phyloP scores from a whole-genome alignment of 148 eudicot species.

The Beta vulgaris region DNA sequence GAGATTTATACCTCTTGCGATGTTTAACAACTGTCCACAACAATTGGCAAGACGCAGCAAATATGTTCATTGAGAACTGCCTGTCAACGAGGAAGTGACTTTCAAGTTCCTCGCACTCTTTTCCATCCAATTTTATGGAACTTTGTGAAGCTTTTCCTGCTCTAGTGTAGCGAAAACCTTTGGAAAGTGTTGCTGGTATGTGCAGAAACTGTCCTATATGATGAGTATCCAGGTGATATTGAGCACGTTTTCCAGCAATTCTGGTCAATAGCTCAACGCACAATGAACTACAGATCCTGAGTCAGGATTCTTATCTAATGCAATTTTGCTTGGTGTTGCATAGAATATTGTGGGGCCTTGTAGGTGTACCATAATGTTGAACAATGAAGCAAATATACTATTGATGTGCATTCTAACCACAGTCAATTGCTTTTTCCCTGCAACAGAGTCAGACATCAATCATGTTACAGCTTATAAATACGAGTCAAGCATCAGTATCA shows the following conservation, averaged over 20 bases:
- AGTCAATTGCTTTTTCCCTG: conserved; percentile 61
- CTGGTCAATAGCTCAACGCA: conserved; percentile 69
- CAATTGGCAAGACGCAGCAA: conserved; percentile 76
- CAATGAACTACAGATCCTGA: conserved; percentile 77
- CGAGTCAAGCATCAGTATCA: not conserved
- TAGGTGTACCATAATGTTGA: conserved; percentile 74
- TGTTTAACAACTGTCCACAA: conserved; percentile 76
- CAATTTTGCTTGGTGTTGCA: conserved; percentile 16
- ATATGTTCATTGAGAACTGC: conserved; percentile 52
- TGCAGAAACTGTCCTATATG: conserved; percentile 62
- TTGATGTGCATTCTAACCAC: conserved; percentile 55
- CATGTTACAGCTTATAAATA: not conserved
- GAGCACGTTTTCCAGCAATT: conserved; percentile 62
- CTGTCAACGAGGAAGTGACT: conserved; percentile 43
- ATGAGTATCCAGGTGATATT: conserved; percentile 52
- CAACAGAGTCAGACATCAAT: conserved; percentile 30
- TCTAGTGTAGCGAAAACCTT: conserved; percentile 44
- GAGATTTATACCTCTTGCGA: conserved; percentile 55
- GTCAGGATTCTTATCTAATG: conserved; percentile 50
- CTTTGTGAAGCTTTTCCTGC: conserved; percentile 27
- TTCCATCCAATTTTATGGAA: conserved; percentile 19
- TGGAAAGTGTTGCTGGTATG: conserved; percentile 62
- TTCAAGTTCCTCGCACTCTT: conserved; percentile 23
- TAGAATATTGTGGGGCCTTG: conserved; percentile 63
- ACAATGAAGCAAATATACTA: conserved; percentile 57